Evolutionary conservation across 768 basidiomycete species (phyloP).

Genomic region (Phanerochaete carnosa): DNA sequence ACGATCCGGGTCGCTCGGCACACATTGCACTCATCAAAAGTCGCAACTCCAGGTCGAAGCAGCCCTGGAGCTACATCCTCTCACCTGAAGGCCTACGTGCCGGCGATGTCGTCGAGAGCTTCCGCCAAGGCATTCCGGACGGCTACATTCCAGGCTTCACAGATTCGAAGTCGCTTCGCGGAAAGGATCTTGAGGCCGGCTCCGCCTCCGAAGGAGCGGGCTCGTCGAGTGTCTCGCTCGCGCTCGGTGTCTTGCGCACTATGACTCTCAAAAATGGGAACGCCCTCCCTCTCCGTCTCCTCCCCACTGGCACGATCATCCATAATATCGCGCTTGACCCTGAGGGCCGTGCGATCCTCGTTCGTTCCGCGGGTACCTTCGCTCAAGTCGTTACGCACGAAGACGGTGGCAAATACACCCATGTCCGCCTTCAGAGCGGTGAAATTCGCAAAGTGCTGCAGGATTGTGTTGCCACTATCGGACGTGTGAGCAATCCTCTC

Average conservation of each 20-base stretch:
- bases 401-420: slow-evolving; percentile 65
- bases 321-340: slow-evolving; percentile 82
- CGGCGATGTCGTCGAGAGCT: slow-evolving; percentile 86
- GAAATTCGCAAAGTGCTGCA: slow-evolving; percentile 86
- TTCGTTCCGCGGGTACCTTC: slow-evolving; percentile 86
- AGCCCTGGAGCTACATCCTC: slow-evolving; percentile 86
- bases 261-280: slow-evolving; percentile 88
- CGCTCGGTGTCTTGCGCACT: slow-evolving; percentile 80
- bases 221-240: slow-evolving; percentile 57
- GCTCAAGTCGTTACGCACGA: slow-evolving; percentile 81
- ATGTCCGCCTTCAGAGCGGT: slow-evolving; percentile 86
- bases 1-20: slow-evolving; percentile 90
- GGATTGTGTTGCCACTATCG: slow-evolving; percentile 85
- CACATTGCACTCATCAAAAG: slow-evolving; percentile 89
- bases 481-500: slow-evolving; percentile 86
- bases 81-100: slow-evolving; percentile 88
- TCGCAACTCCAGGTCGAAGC: slow-evolving; percentile 47
- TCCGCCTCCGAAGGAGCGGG: slow-evolving; percentile 17
- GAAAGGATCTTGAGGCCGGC: slow-evolving; percentile 19
- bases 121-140: slow-evolving; percentile 75
- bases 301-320: slow-evolving; percentile 88
- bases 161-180: slow-evolving; percentile 24
- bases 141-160: slow-evolving; percentile 56
- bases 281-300: slow-evolving; percentile 85
- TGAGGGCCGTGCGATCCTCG: slow-evolving; percentile 73